Evolutionary conservation across 2,329 filamentous ascomycete genomes (phyloP).

Genomic region (Curvularia eragrostidis): DNA sequence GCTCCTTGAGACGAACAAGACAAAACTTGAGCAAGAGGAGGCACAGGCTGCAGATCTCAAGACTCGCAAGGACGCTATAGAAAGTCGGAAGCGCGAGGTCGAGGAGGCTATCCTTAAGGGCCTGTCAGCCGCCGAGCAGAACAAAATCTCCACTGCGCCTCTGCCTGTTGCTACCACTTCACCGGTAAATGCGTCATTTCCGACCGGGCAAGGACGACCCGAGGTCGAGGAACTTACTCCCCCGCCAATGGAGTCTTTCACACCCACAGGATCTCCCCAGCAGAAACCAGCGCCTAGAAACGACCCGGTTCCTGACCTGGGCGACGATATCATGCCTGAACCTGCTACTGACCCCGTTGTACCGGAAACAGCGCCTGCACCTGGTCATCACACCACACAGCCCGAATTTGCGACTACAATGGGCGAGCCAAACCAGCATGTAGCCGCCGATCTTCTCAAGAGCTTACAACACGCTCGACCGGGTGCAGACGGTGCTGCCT

Average conservation of each 20-base stretch:
- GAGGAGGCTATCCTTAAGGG: slow-evolving; percentile 91
- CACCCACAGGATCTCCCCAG: slow-evolving; percentile 59
- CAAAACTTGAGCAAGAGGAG: slow-evolving; percentile 73
- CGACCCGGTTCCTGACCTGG: slow-evolving; percentile 32
- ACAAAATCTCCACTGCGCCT: slow-evolving; percentile 53
- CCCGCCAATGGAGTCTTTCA: slow-evolving; percentile 66
- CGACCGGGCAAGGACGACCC: slow-evolving; percentile 67
- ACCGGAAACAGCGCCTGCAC: slow-evolving; percentile 34
- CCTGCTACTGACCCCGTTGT: slow-evolving; percentile 36
- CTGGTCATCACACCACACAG: slow-evolving; percentile 24
- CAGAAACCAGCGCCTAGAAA: slow-evolving; percentile 14
- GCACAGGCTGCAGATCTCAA: slow-evolving; percentile 68
- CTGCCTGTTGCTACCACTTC: slow-evolving; percentile 33
- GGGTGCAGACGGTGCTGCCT: slow-evolving; percentile 30
- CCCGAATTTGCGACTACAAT: slow-evolving; percentile 34
- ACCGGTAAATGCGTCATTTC: slow-evolving; percentile 23
- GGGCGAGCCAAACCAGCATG: slow-evolving; percentile 25
- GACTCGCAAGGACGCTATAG: slow-evolving; percentile 73
- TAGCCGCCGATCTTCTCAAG: slow-evolving; percentile 40
- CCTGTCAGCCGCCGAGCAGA: slow-evolving; percentile 67
- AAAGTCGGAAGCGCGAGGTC: slow-evolving; percentile 84
- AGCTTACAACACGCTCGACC: slow-evolving; percentile 39
- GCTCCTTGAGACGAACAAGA: slow-evolving; percentile 75
- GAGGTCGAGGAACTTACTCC: slow-evolving; percentile 87
- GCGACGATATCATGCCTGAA: slow-evolving; percentile 39